A percentile compares a stretch with the other conserved stretches of the same genome.
Conservation (phyloP, 176 grass and related monocot genomes). For the Aegilops umbellulata region DNA sequence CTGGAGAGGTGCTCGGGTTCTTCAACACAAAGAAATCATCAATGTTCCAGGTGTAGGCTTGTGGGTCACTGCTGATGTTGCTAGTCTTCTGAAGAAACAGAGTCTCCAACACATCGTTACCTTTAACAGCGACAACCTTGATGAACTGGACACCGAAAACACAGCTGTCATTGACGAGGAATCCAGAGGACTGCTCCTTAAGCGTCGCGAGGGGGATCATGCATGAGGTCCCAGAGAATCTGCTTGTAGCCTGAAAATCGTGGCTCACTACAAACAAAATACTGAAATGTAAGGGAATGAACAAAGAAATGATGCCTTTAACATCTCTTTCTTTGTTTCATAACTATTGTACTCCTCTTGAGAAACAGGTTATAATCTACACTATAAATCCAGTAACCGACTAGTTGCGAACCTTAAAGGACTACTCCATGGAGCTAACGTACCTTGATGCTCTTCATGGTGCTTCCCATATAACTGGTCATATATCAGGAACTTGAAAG, state of each 20-base stretch:
- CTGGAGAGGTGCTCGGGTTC: background rate
- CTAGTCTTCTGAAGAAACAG: constrained; percentile 27
- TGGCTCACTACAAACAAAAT: constrained; percentile 33
- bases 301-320: no score
- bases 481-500: constrained; percentile 39
- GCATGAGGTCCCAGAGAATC: background rate
- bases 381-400: background rate
- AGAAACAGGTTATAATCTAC: background rate
- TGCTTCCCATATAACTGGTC: constrained; percentile 37
- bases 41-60: constrained; percentile 26
- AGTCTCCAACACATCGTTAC: background rate
- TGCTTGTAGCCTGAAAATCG: constrained; percentile 24
- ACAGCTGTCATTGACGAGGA: constrained; percentile 24
- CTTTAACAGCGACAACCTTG: background rate
- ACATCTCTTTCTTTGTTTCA: no score
- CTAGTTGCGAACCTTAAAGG: background rate
- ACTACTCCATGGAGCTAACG: background rate
- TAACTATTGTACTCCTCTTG: background rate
- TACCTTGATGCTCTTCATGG: constrained; percentile 6
- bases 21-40: constrained; percentile 28
- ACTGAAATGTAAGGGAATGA: background rate
- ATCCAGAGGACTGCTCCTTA: background rate
- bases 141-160: constrained; percentile 35
- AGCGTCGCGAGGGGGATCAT: constrained; percentile 29
- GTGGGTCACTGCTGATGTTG: background rate